phyloP scores from a whole-genome alignment of 352 stramenopile genomes.

The Phytophthora rubi region DNA sequence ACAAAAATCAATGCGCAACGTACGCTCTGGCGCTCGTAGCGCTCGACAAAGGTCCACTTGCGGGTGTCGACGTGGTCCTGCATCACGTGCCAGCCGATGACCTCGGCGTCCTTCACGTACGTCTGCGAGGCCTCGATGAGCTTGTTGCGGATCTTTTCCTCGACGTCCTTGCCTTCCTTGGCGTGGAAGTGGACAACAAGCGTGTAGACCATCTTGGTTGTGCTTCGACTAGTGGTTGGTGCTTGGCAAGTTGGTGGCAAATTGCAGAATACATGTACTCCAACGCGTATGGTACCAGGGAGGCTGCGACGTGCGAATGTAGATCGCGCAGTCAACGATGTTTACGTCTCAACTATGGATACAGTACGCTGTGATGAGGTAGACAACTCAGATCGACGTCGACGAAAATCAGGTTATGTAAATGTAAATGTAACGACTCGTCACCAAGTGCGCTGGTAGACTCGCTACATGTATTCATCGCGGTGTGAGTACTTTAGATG shows the following conservation, averaged over 20 bases:
- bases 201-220: conserved; percentile 24
- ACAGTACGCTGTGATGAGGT: too few relatives aligned
- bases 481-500: too few relatives aligned
- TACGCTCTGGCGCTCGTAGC: conserved; percentile 30
- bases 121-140: conserved; percentile 27
- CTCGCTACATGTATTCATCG: too few relatives aligned
- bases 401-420: too few relatives aligned
- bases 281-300: not conserved
- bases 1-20: not conserved
- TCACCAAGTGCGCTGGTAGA: too few relatives aligned
- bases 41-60: conserved; percentile 35
- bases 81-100: conserved; percentile 30
- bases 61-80: conserved; percentile 25
- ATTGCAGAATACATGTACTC: conserved; percentile 9
- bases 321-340: conserved; percentile 10
- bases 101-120: conserved; percentile 29
- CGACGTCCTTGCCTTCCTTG: conserved; percentile 35
- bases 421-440: too few relatives aligned
- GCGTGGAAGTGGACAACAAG: conserved; percentile 25
- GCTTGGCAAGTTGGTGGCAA: not conserved
- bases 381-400: too few relatives aligned
- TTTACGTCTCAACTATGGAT: not conserved
- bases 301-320: too few relatives aligned
- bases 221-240: not conserved
- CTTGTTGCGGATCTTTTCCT: conserved; percentile 33